phyloP scores from a whole-genome alignment of 805 yeast species.

The Candida ascalaphidarum region DNA sequence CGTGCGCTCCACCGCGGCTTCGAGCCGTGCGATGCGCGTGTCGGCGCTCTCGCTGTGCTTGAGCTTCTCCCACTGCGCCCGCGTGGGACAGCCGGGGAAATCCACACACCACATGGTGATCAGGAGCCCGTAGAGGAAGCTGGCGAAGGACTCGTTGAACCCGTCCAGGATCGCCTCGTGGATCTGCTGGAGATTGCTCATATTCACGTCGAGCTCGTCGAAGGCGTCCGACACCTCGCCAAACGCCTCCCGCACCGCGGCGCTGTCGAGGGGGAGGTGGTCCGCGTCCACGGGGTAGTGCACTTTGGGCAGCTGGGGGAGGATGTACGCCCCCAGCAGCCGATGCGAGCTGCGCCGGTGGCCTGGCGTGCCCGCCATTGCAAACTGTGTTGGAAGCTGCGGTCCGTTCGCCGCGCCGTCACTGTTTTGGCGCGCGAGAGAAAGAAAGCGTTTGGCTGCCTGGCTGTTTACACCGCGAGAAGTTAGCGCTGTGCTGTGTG shows the following conservation, averaged over 20 bases:
- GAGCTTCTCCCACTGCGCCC: conserved; percentile 22
- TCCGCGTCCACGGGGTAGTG: conserved; percentile 37
- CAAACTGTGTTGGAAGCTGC: conserved; percentile 7
- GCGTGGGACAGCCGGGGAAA: conserved; percentile 39
- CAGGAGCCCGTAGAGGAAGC: conserved; percentile 71
- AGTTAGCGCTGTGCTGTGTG: no score
- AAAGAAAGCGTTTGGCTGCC: background rate
- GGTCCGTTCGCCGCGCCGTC: conserved; percentile 15
- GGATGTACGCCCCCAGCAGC: conserved; percentile 12
- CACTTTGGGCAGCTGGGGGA: conserved; percentile 32
- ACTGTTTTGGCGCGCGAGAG: conserved; percentile 3
- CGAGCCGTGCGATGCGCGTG: conserved; percentile 13
- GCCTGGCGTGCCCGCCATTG: conserved; percentile 3
- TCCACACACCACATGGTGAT: conserved; percentile 88
- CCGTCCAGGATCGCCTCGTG: conserved; percentile 51
- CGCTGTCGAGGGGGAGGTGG: conserved; percentile 32
- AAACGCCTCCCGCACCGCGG: no score
- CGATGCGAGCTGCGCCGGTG: conserved; percentile 13
- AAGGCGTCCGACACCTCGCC: conserved; percentile 34
- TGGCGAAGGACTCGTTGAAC: conserved; percentile 72
- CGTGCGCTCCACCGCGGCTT: conserved; percentile 10
- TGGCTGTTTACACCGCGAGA: no score
- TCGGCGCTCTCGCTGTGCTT: conserved; percentile 13
- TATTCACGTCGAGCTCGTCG: conserved; percentile 48
- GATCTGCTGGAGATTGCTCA: conserved; percentile 46